Conservation (phyloP, 306 rosid genomes). For the Sechiopsis laciniata region DNA sequence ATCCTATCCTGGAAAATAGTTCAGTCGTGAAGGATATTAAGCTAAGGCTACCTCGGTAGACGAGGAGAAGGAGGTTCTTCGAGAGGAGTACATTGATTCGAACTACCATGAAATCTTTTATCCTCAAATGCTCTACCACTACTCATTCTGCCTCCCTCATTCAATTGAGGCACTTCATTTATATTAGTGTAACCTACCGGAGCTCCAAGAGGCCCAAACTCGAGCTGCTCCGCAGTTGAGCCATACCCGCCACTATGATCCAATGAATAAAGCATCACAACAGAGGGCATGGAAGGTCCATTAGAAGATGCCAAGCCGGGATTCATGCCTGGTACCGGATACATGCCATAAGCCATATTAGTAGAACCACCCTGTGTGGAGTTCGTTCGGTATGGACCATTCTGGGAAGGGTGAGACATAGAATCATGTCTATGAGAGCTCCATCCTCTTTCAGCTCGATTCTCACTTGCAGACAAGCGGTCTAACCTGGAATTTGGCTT, state of each 20-base stretch:
- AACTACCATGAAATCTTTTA: constrained; percentile 62
- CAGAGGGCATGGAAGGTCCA: constrained; percentile 66
- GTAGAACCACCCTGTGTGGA: constrained; percentile 49
- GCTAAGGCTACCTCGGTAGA: constrained; percentile 53
- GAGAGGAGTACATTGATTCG: constrained; percentile 62
- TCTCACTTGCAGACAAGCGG: constrained; percentile 56
- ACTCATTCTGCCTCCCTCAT: constrained; percentile 51
- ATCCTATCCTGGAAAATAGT: constrained; percentile 14
- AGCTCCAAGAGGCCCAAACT: constrained; percentile 86
- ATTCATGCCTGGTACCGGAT: constrained; percentile 65
- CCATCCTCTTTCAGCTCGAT: constrained; percentile 73
- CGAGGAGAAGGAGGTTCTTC: constrained; percentile 89
- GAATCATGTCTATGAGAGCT: constrained; percentile 68
- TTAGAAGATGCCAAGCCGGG: constrained; percentile 59
- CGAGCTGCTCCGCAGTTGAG: constrained; percentile 67
- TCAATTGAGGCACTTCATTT: constrained; percentile 53
- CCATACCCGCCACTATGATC: constrained; percentile 55
- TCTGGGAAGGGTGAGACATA: constrained; percentile 48
- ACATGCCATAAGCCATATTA: constrained; percentile 66
- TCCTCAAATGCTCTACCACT: constrained; percentile 63
- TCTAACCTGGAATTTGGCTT: constrained; percentile 56
- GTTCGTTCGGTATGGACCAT: constrained; percentile 68
- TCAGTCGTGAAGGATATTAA: constrained; percentile 15
- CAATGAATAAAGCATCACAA: constrained; percentile 82
- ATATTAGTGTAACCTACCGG: constrained; percentile 60